Percentiles rank a stretch among this genome's conserved stretches.
These are phyloP conservation scores for Aschersonia sp. DNA, from an alignment of 2,329 filamentous ascomycete genomes.

Conservation along the genomic window DNA sequence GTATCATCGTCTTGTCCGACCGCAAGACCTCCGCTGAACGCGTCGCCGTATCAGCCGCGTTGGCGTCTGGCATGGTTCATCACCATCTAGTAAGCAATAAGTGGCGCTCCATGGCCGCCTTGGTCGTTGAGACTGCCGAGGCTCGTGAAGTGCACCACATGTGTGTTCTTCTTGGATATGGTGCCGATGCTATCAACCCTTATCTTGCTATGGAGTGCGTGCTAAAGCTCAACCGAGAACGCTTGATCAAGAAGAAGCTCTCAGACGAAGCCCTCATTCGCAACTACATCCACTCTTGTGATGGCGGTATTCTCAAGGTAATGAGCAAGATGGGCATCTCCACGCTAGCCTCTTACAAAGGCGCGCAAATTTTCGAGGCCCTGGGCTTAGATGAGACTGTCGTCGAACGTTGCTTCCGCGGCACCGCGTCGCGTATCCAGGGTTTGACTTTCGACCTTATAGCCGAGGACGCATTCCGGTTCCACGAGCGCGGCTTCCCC, in stretches of 20 bases:
- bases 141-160: constrained; percentile 97
- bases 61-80: constrained; percentile 87
- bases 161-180: constrained; percentile 94
- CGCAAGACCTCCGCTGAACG: constrained; percentile 71
- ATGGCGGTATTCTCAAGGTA: constrained; percentile 93
- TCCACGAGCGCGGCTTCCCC: constrained; percentile 88
- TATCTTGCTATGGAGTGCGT: constrained; percentile 96
- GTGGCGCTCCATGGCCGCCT: constrained; percentile 77
- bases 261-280: constrained; percentile 69
- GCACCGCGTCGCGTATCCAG: constrained; percentile 86
- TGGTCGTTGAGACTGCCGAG: constrained; percentile 85
- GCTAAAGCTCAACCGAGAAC: constrained; percentile 88
- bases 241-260: constrained; percentile 80
- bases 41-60: constrained; percentile 69
- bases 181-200: constrained; percentile 85
- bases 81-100: constrained; percentile 92
- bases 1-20: constrained; percentile 80
- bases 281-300: constrained; percentile 94
- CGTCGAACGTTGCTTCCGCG: constrained; percentile 87
- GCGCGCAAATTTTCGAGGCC: constrained; percentile 93
- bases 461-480: constrained; percentile 83
- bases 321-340: constrained; percentile 99
- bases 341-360: constrained; percentile 90
- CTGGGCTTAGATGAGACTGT: constrained; percentile 85
- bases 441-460: constrained; percentile 89